Conservation (phyloP, 2,329 filamentous ascomycete genomes). For the Botrytis porri region DNA sequence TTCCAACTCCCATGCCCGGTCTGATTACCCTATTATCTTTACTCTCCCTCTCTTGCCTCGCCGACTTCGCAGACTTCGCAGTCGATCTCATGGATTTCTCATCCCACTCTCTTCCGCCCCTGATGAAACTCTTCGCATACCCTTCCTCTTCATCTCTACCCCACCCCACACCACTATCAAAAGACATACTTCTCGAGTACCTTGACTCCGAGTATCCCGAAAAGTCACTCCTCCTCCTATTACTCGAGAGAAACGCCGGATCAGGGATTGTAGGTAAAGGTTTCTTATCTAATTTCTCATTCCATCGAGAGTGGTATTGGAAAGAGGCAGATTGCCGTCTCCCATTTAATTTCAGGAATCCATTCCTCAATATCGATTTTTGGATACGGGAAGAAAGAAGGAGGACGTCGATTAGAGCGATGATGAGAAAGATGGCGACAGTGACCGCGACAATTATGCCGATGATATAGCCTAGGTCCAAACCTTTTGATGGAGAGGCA, state of each 20-base stretch:
- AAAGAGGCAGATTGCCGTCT: neutral
- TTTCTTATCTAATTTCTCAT: neutral
- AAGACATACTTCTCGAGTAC: conserved; percentile 2
- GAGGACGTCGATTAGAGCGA: neutral
- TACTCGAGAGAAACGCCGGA: neutral
- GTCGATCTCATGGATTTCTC: neutral
- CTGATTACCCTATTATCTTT: neutral
- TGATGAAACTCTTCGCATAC: neutral
- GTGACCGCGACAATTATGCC: neutral
- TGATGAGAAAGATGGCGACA: neutral
- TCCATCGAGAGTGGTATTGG: neutral
- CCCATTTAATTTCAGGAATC: neutral
- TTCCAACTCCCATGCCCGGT: neutral
- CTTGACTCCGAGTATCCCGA: conserved; percentile 13
- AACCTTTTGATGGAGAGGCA: neutral
- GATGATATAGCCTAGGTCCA: conserved; percentile 1
- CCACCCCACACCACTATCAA: neutral
- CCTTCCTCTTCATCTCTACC: neutral
- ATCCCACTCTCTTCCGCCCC: neutral
- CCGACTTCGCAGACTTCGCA: neutral
- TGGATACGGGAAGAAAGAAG: neutral
- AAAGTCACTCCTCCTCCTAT: neutral
- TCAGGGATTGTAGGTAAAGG: neutral
- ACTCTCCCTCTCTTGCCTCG: neutral
- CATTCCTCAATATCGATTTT: neutral